phyloP scores from a whole-genome alignment of 129 eudicot species.

The Tagetes erecta region DNA sequence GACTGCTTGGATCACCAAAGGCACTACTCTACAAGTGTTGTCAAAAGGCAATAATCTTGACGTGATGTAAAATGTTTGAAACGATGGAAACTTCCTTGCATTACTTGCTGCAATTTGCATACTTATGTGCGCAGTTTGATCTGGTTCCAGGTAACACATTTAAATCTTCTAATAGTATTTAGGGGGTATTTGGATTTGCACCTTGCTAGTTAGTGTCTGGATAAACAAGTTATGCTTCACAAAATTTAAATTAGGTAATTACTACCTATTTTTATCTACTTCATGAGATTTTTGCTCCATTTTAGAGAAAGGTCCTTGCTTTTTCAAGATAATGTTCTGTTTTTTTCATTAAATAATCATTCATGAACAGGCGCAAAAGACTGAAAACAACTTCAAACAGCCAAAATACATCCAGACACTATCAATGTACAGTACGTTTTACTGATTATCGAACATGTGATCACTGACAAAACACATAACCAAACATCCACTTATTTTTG shows the following conservation, averaged over 20 bases:
- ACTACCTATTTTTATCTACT: not conserved
- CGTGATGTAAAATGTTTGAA: conserved; percentile 23
- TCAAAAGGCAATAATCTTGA: conserved; percentile 51
- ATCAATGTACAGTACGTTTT: not conserved
- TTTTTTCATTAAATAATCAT: conserved; percentile 1
- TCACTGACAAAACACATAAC: not conserved
- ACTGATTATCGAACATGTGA: not conserved
- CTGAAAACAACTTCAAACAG: not conserved
- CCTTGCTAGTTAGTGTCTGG: not conserved
- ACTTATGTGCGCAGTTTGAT: conserved; percentile 18
- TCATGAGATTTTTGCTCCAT: not conserved
- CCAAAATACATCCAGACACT: not conserved
- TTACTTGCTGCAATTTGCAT: conserved; percentile 27
- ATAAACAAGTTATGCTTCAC: not conserved
- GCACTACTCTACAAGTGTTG: conserved; percentile 61
- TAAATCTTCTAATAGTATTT: not conserved
- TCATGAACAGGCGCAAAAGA: no score
- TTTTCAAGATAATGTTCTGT: not conserved
- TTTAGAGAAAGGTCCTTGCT: not conserved
- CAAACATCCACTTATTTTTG: not conserved
- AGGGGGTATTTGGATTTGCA: not conserved
- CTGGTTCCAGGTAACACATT: conserved; percentile 39
- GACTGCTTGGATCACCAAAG: conserved; percentile 77
- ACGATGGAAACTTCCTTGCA: conserved; percentile 17
- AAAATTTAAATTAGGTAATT: not conserved